Evolutionary conservation across 208 protist species (phyloP), one percentile per base, ranked within the genome.

Genomic region (Kentomonas sorsogonicus): DNA sequence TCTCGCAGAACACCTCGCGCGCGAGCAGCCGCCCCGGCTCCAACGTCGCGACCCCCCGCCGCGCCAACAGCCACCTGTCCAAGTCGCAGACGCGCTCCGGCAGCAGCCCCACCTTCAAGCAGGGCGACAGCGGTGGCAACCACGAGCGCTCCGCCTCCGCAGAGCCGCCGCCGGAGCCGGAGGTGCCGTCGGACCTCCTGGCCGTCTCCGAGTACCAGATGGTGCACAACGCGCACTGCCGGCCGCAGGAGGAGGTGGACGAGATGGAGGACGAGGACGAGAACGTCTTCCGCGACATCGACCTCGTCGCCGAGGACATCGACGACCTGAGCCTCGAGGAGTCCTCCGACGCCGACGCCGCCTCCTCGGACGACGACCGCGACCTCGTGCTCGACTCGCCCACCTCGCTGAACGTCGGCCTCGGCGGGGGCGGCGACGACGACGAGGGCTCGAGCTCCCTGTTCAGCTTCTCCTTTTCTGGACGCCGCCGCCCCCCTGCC

Each of bases 211-310:
- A 63, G 44, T 67, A 70, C 54, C 54, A 53, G 16, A 53, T 68
- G 47, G 63, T 64, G 25, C 53, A 56, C n/a, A n/a, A n/a, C n/a
- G n/a, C n/a, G n/a, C n/a, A n/a, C n/a, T n/a, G n/a, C 6, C 31
- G 25, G 39, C 60, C 70, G 7, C 64, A 64, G 47, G 58, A 77
- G 60, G 70, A 72, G 26, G 66, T 66, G 31, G 65, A 72, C 55
- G 66, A 71, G 54, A 53, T 63, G 46, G 74, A 62, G 45, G 61
- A 70, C 25, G 68, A 80, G 50, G 68, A 75, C 25, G 68, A 80
- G 50, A 71, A 75, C 59, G 53, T 69, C 40, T 69, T 80, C 53
- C 69, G 68, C 40, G 68, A 71, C 53, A 67, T 72, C 41, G 61
- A 74, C 34, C 55, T 72, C 22, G 70, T 58, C 7, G 64, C 70